Percentiles rank a stretch among this genome's conserved stretches.
Conservation (phyloP, 306 rosid species). For the Gastrolobium villosum region DNA sequence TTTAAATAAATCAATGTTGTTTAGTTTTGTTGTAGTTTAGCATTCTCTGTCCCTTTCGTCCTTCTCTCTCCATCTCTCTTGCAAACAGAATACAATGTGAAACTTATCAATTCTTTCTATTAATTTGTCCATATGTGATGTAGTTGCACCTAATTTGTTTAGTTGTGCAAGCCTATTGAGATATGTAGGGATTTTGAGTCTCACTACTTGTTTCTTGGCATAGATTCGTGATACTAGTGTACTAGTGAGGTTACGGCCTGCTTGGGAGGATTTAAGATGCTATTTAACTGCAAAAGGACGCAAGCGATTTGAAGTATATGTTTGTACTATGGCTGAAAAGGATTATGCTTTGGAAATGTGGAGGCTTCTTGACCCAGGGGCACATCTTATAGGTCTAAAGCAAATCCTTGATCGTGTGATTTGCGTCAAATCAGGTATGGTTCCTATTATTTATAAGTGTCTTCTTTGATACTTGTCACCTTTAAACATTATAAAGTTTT, state of each 20-base stretch:
- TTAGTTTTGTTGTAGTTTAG: conserved; percentile 10
- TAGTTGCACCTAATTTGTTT: conserved; percentile 22
- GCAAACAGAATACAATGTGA: not conserved
- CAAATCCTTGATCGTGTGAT: conserved; percentile 81
- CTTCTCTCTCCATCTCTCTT: not conserved
- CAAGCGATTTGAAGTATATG: conserved; percentile 93
- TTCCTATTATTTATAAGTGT: not conserved
- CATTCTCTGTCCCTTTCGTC: not conserved
- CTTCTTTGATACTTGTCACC: conserved; percentile 16
- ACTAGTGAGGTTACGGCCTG: conserved; percentile 94
- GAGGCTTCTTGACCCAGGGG: conserved; percentile 97
- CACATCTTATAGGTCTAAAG: conserved; percentile 78
- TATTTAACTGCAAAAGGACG: conserved; percentile 93
- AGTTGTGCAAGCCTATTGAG: conserved; percentile 43
- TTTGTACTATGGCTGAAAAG: conserved; percentile 98
- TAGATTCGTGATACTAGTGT: conserved; percentile 98
- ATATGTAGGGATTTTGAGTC: conserved; percentile 15
- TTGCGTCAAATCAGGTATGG: conserved; percentile 92
- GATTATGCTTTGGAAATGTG: conserved; percentile 97
- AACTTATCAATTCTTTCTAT: not conserved
- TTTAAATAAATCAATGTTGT: not conserved
- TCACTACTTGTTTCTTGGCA: conserved; percentile 43
- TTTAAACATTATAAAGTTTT: conserved; percentile 27
- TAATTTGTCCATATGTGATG: conserved; percentile 18
- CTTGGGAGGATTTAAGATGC: conserved; percentile 97